Base-by-base conservation (phyloP, 2,329 filamentous ascomycete genomes). In the Tricladium varicosporioides region DNA sequence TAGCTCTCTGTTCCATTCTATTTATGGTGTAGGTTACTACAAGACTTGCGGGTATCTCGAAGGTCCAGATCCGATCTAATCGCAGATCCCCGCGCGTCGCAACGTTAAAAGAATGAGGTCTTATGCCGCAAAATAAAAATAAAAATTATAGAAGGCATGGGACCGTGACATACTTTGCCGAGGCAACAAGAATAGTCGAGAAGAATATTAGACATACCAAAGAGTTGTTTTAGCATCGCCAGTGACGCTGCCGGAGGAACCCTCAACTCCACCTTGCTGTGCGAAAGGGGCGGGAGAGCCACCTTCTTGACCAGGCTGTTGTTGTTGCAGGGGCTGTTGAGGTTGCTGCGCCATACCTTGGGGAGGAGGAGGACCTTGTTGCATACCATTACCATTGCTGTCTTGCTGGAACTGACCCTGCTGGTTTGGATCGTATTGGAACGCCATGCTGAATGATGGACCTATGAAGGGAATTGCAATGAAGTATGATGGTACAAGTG, bases 351-450 rank as follows among this genome's bases (percentile, higher is more conserved):
- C 61, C 74, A 85, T 80, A 60, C 63, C 62, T 52, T 65, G 66
- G 14, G 79, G 76, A 58, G 78, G 71, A 75, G 63, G 77, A 69
- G 65, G 81, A 78, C 62, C 77, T 51, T 61, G 60, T 31, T 54
- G 52, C 56, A 59, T 54, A 15, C 53, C 75, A 60, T 75, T 69
- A 59, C 74, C 71, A 54, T 74, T 75, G 58, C 76, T 78, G 60
- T 79, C 79, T 63, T 76, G 76, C 54, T 76, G 79, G 71, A 82
- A 82, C 63, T 79, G 76, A 63, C 74, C 74, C 65, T 81, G 80
- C 72, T 84, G 83, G 71, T 83, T 85, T 63, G 80, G 77, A 67
- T 87, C 83, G 72, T 83, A 83, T 61, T 82, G 80, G 76, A 85
- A 87, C 71, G 83, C 85, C 85, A 88, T 88, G 57, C 64, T 80